Evolutionary conservation across 176 grass and related monocot genomes (phyloP).

Genomic region (Carex cristatella): DNA sequence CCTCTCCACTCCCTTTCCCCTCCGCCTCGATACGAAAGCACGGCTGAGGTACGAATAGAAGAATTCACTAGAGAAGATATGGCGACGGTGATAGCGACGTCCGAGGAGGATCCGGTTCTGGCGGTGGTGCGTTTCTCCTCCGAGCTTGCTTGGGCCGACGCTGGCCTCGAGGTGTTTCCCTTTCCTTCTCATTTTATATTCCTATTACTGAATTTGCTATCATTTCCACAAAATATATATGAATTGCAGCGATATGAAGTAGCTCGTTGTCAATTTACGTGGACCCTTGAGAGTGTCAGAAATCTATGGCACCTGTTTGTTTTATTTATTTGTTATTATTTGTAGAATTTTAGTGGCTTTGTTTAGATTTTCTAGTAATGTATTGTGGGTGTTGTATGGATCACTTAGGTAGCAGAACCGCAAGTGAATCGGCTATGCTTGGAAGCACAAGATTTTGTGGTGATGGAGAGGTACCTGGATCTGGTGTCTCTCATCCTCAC

Average conservation of each 20-base stretch:
- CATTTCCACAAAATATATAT: not conserved
- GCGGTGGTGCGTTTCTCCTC: slow-evolving; percentile 65
- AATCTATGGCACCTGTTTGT: not conserved
- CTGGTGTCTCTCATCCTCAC: slow-evolving; percentile 85
- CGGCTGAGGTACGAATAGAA: not conserved
- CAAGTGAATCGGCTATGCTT: slow-evolving; percentile 59
- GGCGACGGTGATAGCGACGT: slow-evolving; percentile 74
- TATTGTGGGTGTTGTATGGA: slow-evolving; percentile 1
- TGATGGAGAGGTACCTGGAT: slow-evolving; percentile 54
- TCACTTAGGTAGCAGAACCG: slow-evolving; percentile 48
- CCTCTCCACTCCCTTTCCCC: not conserved
- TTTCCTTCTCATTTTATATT: not conserved
- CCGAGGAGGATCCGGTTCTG: slow-evolving; percentile 88
- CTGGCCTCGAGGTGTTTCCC: slow-evolving; percentile 51
- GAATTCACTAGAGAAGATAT: slow-evolving; percentile 16
- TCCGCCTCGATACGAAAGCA: slow-evolving; percentile 26
- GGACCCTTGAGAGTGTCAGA: not conserved
- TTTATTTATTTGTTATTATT: not conserved
- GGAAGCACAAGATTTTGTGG: slow-evolving; percentile 74
- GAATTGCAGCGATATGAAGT: not conserved
- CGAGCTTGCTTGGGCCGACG: slow-evolving; percentile 85
- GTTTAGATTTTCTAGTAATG: not conserved
- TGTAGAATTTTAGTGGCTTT: not conserved
- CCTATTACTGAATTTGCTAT: not conserved
- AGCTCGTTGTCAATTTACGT: not conserved